Conservation (phyloP, 495 filamentous ascomycete genomes). For the Xylaria curta region DNA sequence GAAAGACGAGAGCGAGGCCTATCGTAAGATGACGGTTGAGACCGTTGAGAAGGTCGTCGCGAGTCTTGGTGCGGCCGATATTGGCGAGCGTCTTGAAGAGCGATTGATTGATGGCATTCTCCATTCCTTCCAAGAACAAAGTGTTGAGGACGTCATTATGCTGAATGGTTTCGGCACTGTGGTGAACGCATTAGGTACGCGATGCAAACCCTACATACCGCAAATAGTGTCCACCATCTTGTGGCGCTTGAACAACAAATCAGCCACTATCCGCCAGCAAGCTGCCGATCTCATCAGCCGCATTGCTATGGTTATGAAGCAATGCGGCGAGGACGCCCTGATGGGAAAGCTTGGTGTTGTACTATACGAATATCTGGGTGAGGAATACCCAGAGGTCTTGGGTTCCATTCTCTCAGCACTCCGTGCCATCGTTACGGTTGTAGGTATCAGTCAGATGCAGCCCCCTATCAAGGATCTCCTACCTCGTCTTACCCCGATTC, state of each 20-base stretch:
- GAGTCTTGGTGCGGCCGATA: slow-evolving; percentile 89
- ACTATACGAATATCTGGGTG: slow-evolving; percentile 98
- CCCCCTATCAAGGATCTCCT: slow-evolving; percentile 98
- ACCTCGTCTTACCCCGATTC: slow-evolving; percentile 92
- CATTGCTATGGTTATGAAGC: slow-evolving; percentile 98
- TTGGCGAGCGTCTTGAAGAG: slow-evolving; percentile 91
- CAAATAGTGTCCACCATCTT: slow-evolving; percentile 96
- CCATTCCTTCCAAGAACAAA: slow-evolving; percentile 97
- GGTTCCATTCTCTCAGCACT: slow-evolving; percentile 96
- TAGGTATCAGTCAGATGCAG: slow-evolving; percentile 98
- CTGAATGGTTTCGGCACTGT: slow-evolving; percentile 99
- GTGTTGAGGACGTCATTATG: slow-evolving; percentile 93
- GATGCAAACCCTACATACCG: slow-evolving; percentile 94
- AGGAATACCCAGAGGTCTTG: slow-evolving; percentile 98
- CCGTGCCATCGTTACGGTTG: slow-evolving; percentile 95
- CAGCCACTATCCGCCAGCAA: slow-evolving; percentile 93
- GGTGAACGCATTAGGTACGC: slow-evolving; percentile 90
- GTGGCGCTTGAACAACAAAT: slow-evolving; percentile 98
- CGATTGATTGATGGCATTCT: slow-evolving; percentile 95
- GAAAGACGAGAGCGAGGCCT: slow-evolving; percentile 97
- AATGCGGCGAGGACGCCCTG: slow-evolving; percentile 92
- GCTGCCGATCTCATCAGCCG: slow-evolving; percentile 96
- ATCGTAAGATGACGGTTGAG: slow-evolving; percentile 99
- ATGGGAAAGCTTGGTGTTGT: slow-evolving; percentile 96
- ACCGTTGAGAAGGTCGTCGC: slow-evolving; percentile 96